Evolutionary conservation across 371 early-diverging fungal genomes (phyloP), one percentile per base, ranked within the genome.

Genomic region (Apophysomyces sp.): DNA sequence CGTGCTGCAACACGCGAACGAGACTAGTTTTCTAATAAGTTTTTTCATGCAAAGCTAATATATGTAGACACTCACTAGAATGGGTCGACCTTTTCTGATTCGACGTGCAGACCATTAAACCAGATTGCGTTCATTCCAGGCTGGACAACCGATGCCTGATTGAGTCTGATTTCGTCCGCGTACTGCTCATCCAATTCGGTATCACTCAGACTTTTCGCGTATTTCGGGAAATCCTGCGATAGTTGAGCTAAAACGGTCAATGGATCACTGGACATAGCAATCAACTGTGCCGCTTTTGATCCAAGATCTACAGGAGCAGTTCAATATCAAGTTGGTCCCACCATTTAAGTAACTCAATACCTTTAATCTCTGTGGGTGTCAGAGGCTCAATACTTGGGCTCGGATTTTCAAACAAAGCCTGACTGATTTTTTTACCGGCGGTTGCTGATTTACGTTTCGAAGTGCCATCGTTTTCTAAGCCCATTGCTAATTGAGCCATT

Each of bases 151-250:
- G 58, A 55, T 2, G 32, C 49, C 52, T 70, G 68, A 55, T 90
- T 85, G 0, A 44, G 56, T 4, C 57, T 34, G 28, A 86, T 63
- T 49, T 81, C 78, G 11, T 61, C 37, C 13, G 34, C 62, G 13
- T 78, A 58, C 12, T 66, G 57, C 1, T 56, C 30, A 53, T 83
- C 62, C 21, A 81, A 26, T 3, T 69, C 67, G 15, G 83, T 36
- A 15, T 80, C 72, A 8, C 85, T 81, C 30, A 96, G 67, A 34
- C 83, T 67, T 61, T 90, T 89, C 5, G 93, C 90, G 64, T 93
- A 89, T 63, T 91, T 91, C 0, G 95, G 97, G 63, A 94, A 89
- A 67, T 95, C 89, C 63, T 92, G 93, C 0, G 86, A 66, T 4
- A 94, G 61, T 58, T 83, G 84, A 16, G 73, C 74, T 37, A 95